Base-by-base conservation (phyloP, 176 grass and related monocot species). In the Tillandsia leiboldiana region DNA sequence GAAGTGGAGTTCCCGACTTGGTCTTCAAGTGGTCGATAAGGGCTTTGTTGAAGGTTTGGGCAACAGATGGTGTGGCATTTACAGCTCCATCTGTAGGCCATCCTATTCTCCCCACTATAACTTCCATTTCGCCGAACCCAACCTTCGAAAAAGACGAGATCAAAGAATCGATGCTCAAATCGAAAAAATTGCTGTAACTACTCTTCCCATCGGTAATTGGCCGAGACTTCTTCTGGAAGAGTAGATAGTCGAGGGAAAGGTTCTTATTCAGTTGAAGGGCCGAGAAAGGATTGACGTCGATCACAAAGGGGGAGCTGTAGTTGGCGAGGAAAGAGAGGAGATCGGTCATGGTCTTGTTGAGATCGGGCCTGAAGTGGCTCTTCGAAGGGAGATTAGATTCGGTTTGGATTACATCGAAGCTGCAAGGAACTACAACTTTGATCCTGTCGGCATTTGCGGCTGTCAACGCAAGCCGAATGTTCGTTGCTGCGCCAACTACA, bases 11-110 rank as follows among this genome's bases (percentile, higher is more conserved):
- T 22, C 93, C 86, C 1, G 80, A 81, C 76, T 97, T 97, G 76
- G 70, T 89, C 12, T 79, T 84, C 61, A 97, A 72, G 70, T 92
- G 89, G 51, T 85, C 77, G 15, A 92, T 77, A 66, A 97, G 77
- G 64, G 86, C 93, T 77, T 83, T 78, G 79, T 83, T 87, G 76
- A 97, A 91, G 1, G 79, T 85, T 65, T 90, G 86, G 12, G 93
- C 84, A 77, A 81, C 74, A 63, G 69, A 73, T 49, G 86, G 70
- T 53, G 89, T 92, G 77, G 93, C 93, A 65, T 92, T 97, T 23
- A 83, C 63, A 56, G 89, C 93, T 79, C 86, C 93, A 83, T 97
- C 89, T 49, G 93, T 85, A 61, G 93, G 93, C 93, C 93, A 97
- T 82, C 93, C 93, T 83, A 79, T 74, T 82, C 69, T 79, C 26